These are phyloP conservation scores for Austroboletus novae-zelandiae DNA, from an alignment of 1,284 basidiomycete genomes.

Conservation along the genomic window DNA sequence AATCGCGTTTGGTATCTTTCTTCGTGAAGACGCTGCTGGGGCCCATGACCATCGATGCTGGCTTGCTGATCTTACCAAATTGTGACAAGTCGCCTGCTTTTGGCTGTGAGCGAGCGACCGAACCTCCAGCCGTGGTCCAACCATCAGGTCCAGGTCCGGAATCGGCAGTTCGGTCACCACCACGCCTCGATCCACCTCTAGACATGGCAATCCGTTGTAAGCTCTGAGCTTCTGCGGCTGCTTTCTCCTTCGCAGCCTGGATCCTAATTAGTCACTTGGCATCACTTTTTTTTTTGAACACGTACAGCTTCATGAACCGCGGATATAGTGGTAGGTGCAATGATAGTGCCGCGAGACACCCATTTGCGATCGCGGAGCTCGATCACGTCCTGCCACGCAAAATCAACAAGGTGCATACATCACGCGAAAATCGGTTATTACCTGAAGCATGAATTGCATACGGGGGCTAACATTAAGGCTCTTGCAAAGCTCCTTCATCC, in stretches of 20 bases:
- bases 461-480: constrained; percentile 77
- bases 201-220: constrained; percentile 56
- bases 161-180: constrained; percentile 65
- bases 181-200: constrained; percentile 83
- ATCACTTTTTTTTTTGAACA: constrained; percentile 21
- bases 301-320: constrained; percentile 85
- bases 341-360: constrained; percentile 69
- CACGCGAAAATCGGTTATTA: constrained; percentile 36
- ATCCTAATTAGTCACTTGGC: constrained; percentile 10
- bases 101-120: constrained; percentile 58
- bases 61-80: constrained; percentile 83
- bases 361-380: constrained; percentile 87
- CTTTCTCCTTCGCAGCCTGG: constrained; percentile 72
- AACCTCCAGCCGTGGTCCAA: constrained; percentile 77
- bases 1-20: constrained; percentile 68
- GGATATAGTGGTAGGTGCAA: constrained; percentile 87
- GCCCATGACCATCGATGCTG: constrained; percentile 64
- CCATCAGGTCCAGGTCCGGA: constrained; percentile 71
- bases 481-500: constrained; percentile 82
- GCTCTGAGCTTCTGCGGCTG: constrained; percentile 60
- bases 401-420: constrained; percentile 4
- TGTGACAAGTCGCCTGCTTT: constrained; percentile 86
- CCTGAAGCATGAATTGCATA: constrained; percentile 95
- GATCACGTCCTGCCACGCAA: constrained; percentile 68
- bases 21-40: constrained; percentile 79